Base-by-base conservation (phyloP, 129 eudicot genomes). In the Logfia minima region DNA sequence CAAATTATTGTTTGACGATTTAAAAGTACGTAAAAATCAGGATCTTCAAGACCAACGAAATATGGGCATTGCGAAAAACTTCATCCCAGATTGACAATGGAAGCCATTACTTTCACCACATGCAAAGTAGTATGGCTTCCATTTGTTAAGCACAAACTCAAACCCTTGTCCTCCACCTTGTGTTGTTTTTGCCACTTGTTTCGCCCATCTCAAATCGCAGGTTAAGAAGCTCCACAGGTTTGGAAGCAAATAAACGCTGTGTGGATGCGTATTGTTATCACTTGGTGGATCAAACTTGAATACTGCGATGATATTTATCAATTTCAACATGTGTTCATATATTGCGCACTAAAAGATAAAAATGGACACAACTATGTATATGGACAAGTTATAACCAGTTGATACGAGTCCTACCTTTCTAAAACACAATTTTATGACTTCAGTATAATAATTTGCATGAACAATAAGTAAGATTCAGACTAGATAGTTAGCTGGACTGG, bases 81-180 rank as follows among this genome's bases (percentile, higher is more conserved):
- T 93, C 98, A 93, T 93, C n/a, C 86, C 82, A 10, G 79, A 77
- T 55, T 79, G 75, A 67, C 96, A 88, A 35, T 90, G 96, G 17
- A 86, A 56, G 22, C 93, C 91, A 4, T 86, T 61, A 70, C 82
- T 83, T 80, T 88, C 96, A 5, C 96, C 93, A 34, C 96, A 90
- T 2, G 89, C 93, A 74, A 90, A 90, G 78, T 77, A 90, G 72
- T 86, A 79, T 0, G 96, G 93, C 85, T 78, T 84, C 93, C 86
- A 86, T 31, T 80, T 86, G 77, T 79, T 86, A 56, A 90, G 78
- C 79, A 80, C 87, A 51, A 82, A 83, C 85, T 83, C 87, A 22
- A 90, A 90, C 7, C 96, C 96, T 13, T 86, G 51, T 4, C 96
- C 96, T 16, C 79, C 87, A 1, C 96, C 96, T 41, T 81, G 76